Conservation (phyloP, 306 rosid species). For the Cyclanthera cordifolia region DNA sequence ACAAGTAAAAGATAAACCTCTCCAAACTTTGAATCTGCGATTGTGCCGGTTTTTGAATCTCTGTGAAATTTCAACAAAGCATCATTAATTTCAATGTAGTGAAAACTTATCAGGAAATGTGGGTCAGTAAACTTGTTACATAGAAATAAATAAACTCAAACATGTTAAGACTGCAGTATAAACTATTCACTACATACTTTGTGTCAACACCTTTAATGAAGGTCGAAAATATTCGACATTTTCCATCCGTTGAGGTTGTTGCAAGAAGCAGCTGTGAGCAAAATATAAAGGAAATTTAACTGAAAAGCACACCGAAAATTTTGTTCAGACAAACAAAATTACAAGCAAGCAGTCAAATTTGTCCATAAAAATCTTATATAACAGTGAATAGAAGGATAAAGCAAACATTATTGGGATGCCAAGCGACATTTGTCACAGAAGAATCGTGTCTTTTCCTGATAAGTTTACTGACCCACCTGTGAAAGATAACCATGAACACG, state of each 20-base stretch:
- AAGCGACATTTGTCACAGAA: slow-evolving; percentile 86
- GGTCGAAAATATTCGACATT: slow-evolving; percentile 83
- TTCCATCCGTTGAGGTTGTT: slow-evolving; percentile 89
- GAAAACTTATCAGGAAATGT: no score
- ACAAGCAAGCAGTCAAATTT: no score
- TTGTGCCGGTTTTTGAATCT: slow-evolving; percentile 58
- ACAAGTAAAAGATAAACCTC: slow-evolving; percentile 43
- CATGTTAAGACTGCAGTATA: not conserved
- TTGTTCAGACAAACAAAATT: no score
- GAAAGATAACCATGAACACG: slow-evolving; percentile 14
- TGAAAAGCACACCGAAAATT: not conserved
- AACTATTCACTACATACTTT: slow-evolving; percentile 46
- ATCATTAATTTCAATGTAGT: slow-evolving; percentile 20
- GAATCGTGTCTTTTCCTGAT: slow-evolving; percentile 84
- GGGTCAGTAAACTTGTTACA: no score
- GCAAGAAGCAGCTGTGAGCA: slow-evolving; percentile 88
- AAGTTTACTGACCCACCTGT: slow-evolving; percentile 99
- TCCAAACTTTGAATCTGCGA: slow-evolving; percentile 79
- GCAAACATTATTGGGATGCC: slow-evolving; percentile 92
- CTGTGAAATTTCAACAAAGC: slow-evolving; percentile 42
- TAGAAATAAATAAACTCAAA: no score
- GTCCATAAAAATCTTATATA: no score
- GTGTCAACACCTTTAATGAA: slow-evolving; percentile 83
- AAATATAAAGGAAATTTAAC: not conserved
- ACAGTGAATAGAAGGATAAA: slow-evolving; percentile 14